Evolutionary conservation across 176 grass and related monocot species (phyloP), one percentile per base, ranked within the genome.

Genomic region (Lolium perenne): DNA sequence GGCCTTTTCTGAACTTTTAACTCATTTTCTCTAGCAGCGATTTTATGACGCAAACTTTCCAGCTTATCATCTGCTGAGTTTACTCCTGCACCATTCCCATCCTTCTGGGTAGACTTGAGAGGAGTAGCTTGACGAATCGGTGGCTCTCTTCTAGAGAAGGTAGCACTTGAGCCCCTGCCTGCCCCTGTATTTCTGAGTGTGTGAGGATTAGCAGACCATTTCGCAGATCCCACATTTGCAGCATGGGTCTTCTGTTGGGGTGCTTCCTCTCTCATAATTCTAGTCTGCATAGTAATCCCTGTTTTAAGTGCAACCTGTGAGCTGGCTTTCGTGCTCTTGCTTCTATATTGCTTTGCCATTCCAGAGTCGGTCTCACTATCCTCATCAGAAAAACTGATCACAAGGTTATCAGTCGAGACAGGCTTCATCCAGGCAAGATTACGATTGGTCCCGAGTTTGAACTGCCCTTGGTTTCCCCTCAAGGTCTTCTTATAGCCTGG

Each of bases 311-410:
- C 73, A 64, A 67, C 77, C 83, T 81, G 76, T 53, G 86, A 71
- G 66, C 61, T 80, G 57, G 47, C 81, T 68, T 89, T 93, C n/a
- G 43, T 86, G 43, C 69, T 75, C 60, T 38, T 82, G 38, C 48
- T 55, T 82, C 56, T 66, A 60, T 80, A 62, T 71, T 80, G 76
- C 53, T 85, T 89, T 38, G 80, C 72, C 77, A 86, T 68, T 88
- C 83, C 91, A 87, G 88, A 90, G 76, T 96, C 92, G 13, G 86
- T 65, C 82, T 80, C 97, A 80, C 82, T 90, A 79, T 99, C 97
- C 87, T 99, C 94, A 86, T 96, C 94, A 62, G 97, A 99, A 88
- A 99, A 99, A 77, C 66, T 88, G 74, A 99, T 93, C 48, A 99
- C 92, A 81, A 99, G 92, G 82, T 96, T 96, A 82, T 93, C 87